A percentile compares a stretch with the other conserved stretches of the same genome.
phyloP scores from a whole-genome alignment of 2,329 filamentous ascomycete genomes.

The Alternaria triticina region DNA sequence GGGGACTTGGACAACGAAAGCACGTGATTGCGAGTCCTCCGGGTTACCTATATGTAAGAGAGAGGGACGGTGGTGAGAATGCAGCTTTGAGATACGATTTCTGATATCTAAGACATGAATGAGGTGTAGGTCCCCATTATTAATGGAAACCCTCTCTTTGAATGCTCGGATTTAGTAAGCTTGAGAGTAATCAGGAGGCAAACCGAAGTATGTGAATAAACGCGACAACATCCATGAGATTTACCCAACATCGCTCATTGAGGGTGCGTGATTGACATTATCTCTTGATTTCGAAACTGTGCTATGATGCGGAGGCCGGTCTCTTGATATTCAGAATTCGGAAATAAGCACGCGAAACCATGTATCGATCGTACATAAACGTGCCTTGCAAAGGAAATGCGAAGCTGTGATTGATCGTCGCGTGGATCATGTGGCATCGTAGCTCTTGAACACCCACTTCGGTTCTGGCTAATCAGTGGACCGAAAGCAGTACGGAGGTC shows the following conservation, averaged over 20 bases:
- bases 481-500: background rate
- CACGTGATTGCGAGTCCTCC: background rate
- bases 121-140: too few relatives aligned
- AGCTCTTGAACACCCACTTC: background rate
- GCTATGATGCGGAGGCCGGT: background rate
- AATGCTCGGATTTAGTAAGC: background rate
- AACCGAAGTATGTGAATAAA: background rate
- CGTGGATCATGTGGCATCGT: background rate
- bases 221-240: background rate
- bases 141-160: background rate
- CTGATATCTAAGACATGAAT: background rate
- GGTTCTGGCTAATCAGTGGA: background rate
- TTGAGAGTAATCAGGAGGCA: background rate
- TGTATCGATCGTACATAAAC: background rate
- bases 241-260: background rate
- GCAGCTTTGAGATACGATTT: background rate
- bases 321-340: background rate
- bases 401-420: background rate
- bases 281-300: background rate
- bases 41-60: background rate
- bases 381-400: background rate
- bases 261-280: background rate
- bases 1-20: background rate
- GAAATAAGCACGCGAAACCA: background rate
- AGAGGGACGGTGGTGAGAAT: background rate